phyloP scores from a whole-genome alignment of 2,329 filamentous ascomycete genomes.

The Fusarium sambucinum region DNA sequence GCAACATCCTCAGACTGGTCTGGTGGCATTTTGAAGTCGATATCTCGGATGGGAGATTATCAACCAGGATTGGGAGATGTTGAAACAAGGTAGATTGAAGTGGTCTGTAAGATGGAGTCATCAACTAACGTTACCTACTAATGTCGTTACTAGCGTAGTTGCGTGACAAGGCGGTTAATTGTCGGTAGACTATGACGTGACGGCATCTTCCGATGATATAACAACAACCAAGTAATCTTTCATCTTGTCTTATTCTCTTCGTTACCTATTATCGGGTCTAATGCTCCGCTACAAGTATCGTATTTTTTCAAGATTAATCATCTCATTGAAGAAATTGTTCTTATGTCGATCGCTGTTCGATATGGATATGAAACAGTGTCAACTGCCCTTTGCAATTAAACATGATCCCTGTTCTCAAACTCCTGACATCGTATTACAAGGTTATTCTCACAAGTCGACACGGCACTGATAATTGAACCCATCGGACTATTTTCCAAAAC shows the following conservation, averaged over 20 bases:
- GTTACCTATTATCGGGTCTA: rapidly evolving
- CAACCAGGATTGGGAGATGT: not conserved
- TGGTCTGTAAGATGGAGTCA: slow-evolving; percentile 12
- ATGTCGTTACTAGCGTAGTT: not conserved
- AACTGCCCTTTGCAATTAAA: slow-evolving; percentile 20
- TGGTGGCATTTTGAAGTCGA: slow-evolving; percentile 25
- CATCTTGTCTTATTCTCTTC: not conserved
- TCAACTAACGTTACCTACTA: not conserved
- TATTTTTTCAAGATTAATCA: not conserved
- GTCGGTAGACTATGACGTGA: slow-evolving; percentile 29
- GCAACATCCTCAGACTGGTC: slow-evolving; percentile 13
- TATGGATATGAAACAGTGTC: slow-evolving; percentile 15
- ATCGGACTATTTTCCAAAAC: slow-evolving; percentile 17
- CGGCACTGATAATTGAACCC: not conserved
- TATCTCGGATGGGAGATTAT: not conserved
- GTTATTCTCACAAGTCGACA: not conserved
- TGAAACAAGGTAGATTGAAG: slow-evolving; percentile 1
- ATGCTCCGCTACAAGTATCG: not conserved
- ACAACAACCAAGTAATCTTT: not conserved
- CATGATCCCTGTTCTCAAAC: not conserved
- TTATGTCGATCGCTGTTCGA: not conserved
- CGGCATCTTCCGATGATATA: not conserved
- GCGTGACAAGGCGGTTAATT: slow-evolving; percentile 39
- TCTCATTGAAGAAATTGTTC: not conserved
- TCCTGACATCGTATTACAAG: not conserved